These are phyloP conservation scores for Neonectria sp. DNA, from an alignment of 2,329 filamentous ascomycete species.

Conservation along the genomic window DNA sequence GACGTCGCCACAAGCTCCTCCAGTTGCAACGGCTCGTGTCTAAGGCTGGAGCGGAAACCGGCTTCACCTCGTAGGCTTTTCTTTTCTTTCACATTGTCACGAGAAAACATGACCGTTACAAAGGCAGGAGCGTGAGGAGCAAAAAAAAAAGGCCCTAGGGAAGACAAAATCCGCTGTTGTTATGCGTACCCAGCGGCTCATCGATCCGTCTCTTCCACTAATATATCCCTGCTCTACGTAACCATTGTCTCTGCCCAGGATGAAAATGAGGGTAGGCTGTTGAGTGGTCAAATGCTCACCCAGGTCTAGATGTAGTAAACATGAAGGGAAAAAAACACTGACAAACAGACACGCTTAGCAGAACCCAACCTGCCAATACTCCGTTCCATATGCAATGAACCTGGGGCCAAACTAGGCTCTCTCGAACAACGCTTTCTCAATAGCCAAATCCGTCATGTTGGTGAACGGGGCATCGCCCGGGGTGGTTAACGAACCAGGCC, in stretches of 20 bases:
- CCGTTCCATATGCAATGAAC: conserved; percentile 42
- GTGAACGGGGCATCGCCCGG: conserved; percentile 76
- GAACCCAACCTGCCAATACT: conserved; percentile 32
- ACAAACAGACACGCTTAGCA: conserved; percentile 35
- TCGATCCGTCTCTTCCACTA: neutral
- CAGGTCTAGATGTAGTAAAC: conserved; percentile 33
- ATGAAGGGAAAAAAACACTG: conserved; percentile 1
- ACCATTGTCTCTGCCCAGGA: conserved; percentile 17
- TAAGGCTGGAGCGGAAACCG: neutral
- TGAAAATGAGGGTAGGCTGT: conserved; percentile 36
- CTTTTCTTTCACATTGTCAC: neutral
- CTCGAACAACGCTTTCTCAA: conserved; percentile 41
- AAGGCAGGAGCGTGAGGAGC: neutral
- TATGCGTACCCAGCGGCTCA: conserved; percentile 1
- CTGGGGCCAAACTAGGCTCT: conserved; percentile 11
- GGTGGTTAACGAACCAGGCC: conserved; percentile 74
- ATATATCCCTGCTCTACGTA: conserved; percentile 13
- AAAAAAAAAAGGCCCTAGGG: neutral
- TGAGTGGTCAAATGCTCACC: conserved; percentile 32
- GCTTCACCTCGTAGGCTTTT: neutral
- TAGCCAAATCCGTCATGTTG: conserved; percentile 75
- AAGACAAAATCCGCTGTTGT: neutral
- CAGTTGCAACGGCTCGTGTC: neutral
- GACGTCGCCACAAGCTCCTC: conserved; percentile 19
- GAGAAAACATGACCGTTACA: neutral